These are phyloP conservation scores for Hyparrhenia diplandra DNA, from an alignment of 176 grass and related monocot genomes.

Conservation along the genomic window DNA sequence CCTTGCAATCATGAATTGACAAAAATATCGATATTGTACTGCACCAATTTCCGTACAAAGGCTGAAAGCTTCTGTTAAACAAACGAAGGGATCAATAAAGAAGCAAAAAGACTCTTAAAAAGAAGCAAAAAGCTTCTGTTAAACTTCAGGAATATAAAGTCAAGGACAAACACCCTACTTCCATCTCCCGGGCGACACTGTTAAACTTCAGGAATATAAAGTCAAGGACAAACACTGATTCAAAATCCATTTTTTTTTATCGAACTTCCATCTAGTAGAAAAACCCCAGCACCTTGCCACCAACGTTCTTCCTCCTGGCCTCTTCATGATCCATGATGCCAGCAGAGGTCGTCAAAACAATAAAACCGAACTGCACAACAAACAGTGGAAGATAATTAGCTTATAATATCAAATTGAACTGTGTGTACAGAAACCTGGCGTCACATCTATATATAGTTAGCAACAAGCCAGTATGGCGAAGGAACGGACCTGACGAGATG, in stretches of 20 bases:
- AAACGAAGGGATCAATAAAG: not conserved
- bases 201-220: no score
- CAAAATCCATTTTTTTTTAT: not conserved
- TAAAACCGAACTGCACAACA: conserved; percentile 2
- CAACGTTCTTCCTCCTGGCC: conserved; percentile 12
- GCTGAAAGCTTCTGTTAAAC: not conserved
- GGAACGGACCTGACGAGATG: not conserved
- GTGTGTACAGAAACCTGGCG: not conserved
- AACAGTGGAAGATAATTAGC: not conserved
- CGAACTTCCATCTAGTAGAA: conserved; percentile 10
- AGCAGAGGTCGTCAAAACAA: conserved; percentile 13
- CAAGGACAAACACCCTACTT: not conserved
- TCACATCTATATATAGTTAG: not conserved
- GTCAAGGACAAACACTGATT: no score
- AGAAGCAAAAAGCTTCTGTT: not conserved
- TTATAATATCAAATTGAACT: not conserved
- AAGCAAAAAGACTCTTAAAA: no score
- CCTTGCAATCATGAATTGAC: not conserved
- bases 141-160: not conserved
- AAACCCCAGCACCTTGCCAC: not conserved
- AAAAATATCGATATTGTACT: not conserved
- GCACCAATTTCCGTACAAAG: not conserved
- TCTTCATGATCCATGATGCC: conserved; percentile 22
- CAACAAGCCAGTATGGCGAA: not conserved
- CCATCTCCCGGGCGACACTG: no score